Conservation (phyloP, 2,329 filamentous ascomycete species). For the Furcasterigmium sp. region DNA sequence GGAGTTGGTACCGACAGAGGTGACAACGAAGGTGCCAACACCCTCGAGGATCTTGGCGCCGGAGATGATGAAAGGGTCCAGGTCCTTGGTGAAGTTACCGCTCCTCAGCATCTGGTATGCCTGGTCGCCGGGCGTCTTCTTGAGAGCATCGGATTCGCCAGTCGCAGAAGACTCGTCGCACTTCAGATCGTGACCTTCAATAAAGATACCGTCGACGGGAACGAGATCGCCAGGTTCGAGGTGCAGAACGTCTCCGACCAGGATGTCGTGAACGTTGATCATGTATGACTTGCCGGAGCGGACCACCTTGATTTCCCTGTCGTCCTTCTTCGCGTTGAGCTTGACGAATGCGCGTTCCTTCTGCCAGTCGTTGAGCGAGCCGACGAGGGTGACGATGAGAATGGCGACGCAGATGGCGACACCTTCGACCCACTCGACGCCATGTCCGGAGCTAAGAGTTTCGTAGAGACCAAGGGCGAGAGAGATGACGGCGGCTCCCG, state of each 20-base stretch:
- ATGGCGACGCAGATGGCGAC: constrained; percentile 63
- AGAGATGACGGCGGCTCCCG: constrained; percentile 60
- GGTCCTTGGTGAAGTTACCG: constrained; percentile 36
- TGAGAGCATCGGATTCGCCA: constrained; percentile 67
- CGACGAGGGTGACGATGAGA: constrained; percentile 57
- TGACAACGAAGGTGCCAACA: constrained; percentile 48
- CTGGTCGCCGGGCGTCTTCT: constrained; percentile 56
- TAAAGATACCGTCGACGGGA: constrained; percentile 66
- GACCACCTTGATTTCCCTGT: constrained; percentile 60
- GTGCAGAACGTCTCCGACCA: constrained; percentile 66
- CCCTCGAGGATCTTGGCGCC: constrained; percentile 50
- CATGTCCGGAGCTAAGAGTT: constrained; percentile 46
- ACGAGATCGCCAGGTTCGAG: constrained; percentile 66
- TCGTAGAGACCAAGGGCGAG: constrained; percentile 64
- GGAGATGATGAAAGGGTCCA: constrained; percentile 62
- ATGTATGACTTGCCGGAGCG: constrained; percentile 60
- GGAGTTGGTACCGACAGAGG: constrained; percentile 50
- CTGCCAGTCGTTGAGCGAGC: constrained; percentile 62
- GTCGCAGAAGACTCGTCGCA: constrained; percentile 72
- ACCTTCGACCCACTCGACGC: constrained; percentile 62
- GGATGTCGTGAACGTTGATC: constrained; percentile 60
- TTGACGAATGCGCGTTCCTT: constrained; percentile 62
- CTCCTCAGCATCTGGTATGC: constrained; percentile 50
- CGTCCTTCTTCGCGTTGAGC: constrained; percentile 57
- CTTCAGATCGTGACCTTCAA: constrained; percentile 46